Evolutionary conservation across 1,284 basidiomycete species (phyloP), one percentile per base, ranked within the genome.

Genomic region (Cutaneotrichosporon cutaneum): DNA sequence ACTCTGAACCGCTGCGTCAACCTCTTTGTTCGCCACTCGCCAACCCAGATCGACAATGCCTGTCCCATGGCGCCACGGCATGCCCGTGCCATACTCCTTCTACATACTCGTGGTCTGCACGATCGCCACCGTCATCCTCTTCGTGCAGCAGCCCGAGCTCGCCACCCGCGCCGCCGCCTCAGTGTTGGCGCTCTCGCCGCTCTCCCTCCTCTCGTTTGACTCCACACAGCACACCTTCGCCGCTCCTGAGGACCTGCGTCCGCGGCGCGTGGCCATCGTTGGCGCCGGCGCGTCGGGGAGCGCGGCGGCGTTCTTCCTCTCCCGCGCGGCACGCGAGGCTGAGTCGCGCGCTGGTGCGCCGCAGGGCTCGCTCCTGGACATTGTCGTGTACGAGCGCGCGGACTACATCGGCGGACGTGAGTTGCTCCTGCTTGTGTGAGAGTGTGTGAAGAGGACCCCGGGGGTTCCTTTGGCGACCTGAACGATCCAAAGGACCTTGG

Each of bases 281-380:
- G 93, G 93, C 39, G 91, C 92, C 0, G 93, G 93, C 22, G 90
- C 93, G 9, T 90, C 85, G 9, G 94, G 93, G 3, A 86, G 86
- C 11, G 87, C 89, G 13, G 90, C 92, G 10, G 90, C 93, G 1
- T 94, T 91, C 77, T 94, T 92, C 86, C 84, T 95, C 55, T 81
- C 84, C 7, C 66, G 76, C 27, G 81, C 81, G 0, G 76, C 70
- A 14, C 67, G 69, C 36, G 88, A 88, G 70, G 89, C 89, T 16
- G 87, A 87, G 70, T 82, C 88, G 63, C 80, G 88, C 33, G 85
- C 83, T 57, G 86, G 85, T 1, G 21, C 68, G 45, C 63, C 68
- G 10, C 63, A 72, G 16, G 74, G 89, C 26, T 82, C 86, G 57
- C 80, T 92, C 4, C 50, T 78, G 8, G 86, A 90, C 48, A 81